Evolutionary conservation across 768 basidiomycete species (phyloP), one percentile per base, ranked within the genome.

Genomic region (Saitozyma podzolica): DNA sequence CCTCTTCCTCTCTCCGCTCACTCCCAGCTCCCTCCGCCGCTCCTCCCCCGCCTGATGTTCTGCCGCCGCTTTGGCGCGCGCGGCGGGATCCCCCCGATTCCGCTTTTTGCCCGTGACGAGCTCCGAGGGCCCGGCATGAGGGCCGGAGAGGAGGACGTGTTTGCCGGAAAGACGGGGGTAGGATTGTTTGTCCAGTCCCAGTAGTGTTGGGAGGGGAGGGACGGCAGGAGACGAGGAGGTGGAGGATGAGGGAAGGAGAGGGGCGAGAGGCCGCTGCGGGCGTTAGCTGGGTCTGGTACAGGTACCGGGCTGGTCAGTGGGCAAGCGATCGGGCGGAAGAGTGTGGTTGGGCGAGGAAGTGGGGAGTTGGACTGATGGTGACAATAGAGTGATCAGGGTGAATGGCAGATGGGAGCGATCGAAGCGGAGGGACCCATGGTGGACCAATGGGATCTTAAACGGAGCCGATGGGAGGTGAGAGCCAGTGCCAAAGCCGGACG

Each of bases 131-230:
- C 59, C 8, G 11, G 63, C 50, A 19, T 47, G 19, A 17, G 58
- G 39, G 37, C 11, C 16, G 11, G 53, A 52, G 19, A 68, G 60
- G 8, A 71, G 49, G 39, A 79, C 48, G 17, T 67, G 65, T 42
- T 74, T 74, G 19, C 58, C 62, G 14, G 66, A 54, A 6, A 79
- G 59, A 54, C 78, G 69, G 6, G 69, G 50, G 13, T 68, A 29
- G 29, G 29, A 29, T 29, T 29, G 29, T 29, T 29, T 29, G 29
- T 29, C 29, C 29, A 29, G 29, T 29, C 29, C 45, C 45, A 47
- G 45, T 1, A 47, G 45, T 1, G 45, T 47, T 17, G 45, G 45
- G 45, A 47, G 11, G 17, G 77, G 50, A 8, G 39, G n/a, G 17
- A 79, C 60, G 8, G 76, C 56, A 8, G 64, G 50, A 20, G 68